Base-by-base conservation (phyloP, 1,139 yeast species). In the Taphrina communis region DNA sequence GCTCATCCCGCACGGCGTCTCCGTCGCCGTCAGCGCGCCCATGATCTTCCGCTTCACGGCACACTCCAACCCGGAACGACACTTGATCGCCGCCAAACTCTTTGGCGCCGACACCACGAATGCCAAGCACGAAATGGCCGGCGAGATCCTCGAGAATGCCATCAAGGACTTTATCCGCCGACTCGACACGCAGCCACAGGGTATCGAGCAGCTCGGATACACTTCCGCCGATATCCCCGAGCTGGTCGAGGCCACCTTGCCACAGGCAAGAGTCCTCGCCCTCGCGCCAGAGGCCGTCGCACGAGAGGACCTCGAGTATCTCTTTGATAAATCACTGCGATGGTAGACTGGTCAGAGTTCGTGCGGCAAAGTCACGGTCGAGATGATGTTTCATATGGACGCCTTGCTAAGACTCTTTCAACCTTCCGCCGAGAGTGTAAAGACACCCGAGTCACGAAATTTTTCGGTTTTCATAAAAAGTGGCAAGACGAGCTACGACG, bases 1-100 rank as follows among this genome's bases (percentile, higher is more conserved):
- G 8, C 78, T 80, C 68, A 76, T 80, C 52, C 82, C 82, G 11
- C 82, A 80, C 67, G 82, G 82, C 39, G 81, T 80, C 38, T 75
- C 78, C 36, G 82, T 80, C 1, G 82, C 82, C 2, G 80, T 80
- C 38, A 79, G 82, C 0, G 77, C 82, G 1, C 82, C 82, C 0
- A 78, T 81, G 9, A 82, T 80, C 19, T 80, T 80, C 75, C 73
- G 74, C 61, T 79, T 76, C 74, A 79, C 82, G 4, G 82, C 79
- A 1, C 73, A 82, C 14, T 74, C 80, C n/a, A 79, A 78, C 72
- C 82, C 82, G 4, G 79, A 78, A 38, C 77, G 82, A 6, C 82
- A 80, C 71, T 72, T 80, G 58, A 73, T 77, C 68, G 79, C 79
- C 2, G 82, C 82, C 6, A 76, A 75, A 57, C 73, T 78, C 14